phyloP scores from a whole-genome alignment of 371 early-diverging fungal species.

The Syncephalastrum sp. region DNA sequence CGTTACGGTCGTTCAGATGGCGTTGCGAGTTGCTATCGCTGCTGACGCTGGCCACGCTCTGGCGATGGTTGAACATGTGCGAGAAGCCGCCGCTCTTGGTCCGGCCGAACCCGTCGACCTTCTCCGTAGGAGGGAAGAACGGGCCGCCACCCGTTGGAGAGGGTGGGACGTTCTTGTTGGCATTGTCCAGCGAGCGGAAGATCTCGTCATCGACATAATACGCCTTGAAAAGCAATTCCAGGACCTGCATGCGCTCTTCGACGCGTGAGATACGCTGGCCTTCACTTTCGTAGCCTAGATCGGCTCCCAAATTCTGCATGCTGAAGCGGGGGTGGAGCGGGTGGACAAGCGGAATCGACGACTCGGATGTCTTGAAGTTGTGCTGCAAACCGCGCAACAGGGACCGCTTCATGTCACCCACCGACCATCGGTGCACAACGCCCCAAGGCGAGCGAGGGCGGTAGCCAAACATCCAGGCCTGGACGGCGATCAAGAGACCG shows the following conservation, averaged over 20 bases:
- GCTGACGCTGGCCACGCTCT: slow-evolving; percentile 36
- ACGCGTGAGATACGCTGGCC: slow-evolving; percentile 21
- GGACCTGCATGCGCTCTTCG: slow-evolving; percentile 33
- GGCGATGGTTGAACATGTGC: slow-evolving; percentile 48
- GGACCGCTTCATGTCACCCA: slow-evolving; percentile 45
- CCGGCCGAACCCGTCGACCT: slow-evolving; percentile 4
- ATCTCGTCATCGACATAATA: slow-evolving; percentile 44
- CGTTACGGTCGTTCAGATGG: slow-evolving; percentile 6
- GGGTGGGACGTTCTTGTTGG: slow-evolving; percentile 14
- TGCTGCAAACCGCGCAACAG: slow-evolving; percentile 34
- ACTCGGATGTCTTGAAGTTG: slow-evolving; percentile 39
- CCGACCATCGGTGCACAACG: slow-evolving; percentile 50
- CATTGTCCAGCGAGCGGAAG: slow-evolving; percentile 43
- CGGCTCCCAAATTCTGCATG: slow-evolving; percentile 16
- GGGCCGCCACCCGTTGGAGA: slow-evolving; percentile 9
- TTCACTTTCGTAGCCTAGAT: slow-evolving; percentile 23
- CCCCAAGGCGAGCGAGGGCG: slow-evolving; percentile 54
- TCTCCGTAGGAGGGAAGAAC: slow-evolving; percentile 8
- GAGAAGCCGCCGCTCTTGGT: slow-evolving; percentile 33
- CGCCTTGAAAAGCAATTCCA: slow-evolving; percentile 35
- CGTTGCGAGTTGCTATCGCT: slow-evolving; percentile 27
- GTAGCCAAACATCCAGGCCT: slow-evolving; percentile 51
- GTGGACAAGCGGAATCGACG: slow-evolving; percentile 46
- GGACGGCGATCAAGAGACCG: slow-evolving; percentile 42
- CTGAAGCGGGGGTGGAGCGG: slow-evolving; percentile 49